These are phyloP conservation scores for Metschnikowia proteae DNA, from an alignment of 805 yeast genomes.

Conservation along the genomic window DNA sequence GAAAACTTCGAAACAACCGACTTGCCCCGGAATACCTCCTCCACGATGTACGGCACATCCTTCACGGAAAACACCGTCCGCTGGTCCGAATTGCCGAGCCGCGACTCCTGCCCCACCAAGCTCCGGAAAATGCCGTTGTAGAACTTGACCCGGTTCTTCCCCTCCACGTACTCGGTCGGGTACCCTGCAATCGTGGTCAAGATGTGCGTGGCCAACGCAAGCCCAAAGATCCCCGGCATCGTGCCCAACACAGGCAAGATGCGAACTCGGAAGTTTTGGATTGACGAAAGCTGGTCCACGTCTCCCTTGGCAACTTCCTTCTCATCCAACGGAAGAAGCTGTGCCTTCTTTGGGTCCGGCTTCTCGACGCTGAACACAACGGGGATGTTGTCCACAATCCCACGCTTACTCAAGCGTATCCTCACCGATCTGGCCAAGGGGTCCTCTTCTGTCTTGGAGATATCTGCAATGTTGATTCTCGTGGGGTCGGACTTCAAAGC, in stretches of 20 bases:
- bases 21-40: conserved; percentile 90
- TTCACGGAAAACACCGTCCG: conserved; percentile 66
- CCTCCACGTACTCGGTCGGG: conserved; percentile 87
- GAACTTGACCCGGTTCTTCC: conserved; percentile 78
- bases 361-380: conserved; percentile 92
- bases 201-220: conserved; percentile 81
- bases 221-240: conserved; percentile 94
- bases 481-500: conserved; percentile 96
- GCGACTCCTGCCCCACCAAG: conserved; percentile 80
- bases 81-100: conserved; percentile 70
- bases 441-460: conserved; percentile 88
- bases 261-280: conserved; percentile 87
- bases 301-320: conserved; percentile 75
- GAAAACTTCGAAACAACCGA: conserved; percentile 82
- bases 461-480: conserved; percentile 82
- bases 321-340: conserved; percentile 78
- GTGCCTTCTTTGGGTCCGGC: conserved; percentile 93
- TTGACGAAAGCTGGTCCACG: conserved; percentile 82
- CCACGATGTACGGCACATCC: conserved; percentile 80
- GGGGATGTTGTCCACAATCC: conserved; percentile 72
- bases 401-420: conserved; percentile 74
- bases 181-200: conserved; percentile 80
- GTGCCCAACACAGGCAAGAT: conserved; percentile 95
- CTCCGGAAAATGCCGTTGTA: conserved; percentile 82
- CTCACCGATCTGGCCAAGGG: conserved; percentile 86